phyloP scores from a whole-genome alignment of 2,329 filamentous ascomycete species.

The Pseudocercospora crystallina region DNA sequence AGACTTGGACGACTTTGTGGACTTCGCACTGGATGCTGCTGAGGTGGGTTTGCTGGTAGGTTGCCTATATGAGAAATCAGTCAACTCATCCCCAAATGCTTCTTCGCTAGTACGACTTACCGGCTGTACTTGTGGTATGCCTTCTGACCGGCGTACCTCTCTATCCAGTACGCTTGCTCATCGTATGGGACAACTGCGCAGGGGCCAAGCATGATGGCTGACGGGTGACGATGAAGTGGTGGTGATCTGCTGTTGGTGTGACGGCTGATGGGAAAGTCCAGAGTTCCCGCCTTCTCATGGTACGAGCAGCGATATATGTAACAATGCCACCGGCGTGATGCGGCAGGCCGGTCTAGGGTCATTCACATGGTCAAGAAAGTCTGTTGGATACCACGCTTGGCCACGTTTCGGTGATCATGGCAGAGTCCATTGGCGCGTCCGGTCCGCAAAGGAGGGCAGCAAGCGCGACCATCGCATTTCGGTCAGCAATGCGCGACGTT shows the following conservation, averaged over 20 bases:
- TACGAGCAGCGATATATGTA: neutral
- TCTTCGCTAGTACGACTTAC: neutral
- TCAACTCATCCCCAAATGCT: neutral
- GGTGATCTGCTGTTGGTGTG: neutral
- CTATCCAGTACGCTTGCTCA: constrained; percentile 17
- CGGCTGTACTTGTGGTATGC: constrained; percentile 12
- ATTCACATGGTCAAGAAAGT: constrained; percentile 1
- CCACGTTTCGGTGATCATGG: too few relatives aligned
- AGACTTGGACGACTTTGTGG: constrained; percentile 4
- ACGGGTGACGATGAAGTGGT: neutral
- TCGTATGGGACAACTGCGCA: constrained; percentile 13
- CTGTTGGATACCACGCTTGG: neutral
- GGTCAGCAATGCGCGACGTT: too few relatives aligned
- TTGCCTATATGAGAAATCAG: neutral
- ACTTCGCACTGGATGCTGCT: constrained; percentile 6
- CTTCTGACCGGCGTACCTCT: constrained; percentile 10
- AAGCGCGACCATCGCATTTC: too few relatives aligned
- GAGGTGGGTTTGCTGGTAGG: constrained; percentile 1
- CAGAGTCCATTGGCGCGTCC: too few relatives aligned
- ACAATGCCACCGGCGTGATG: neutral
- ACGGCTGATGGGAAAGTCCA: neutral
- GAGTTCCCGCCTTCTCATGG: neutral
- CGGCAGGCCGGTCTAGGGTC: neutral
- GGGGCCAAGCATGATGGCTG: constrained; percentile 12
- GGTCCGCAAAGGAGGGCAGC: too few relatives aligned